Percentiles rank a stretch among this genome's conserved stretches.
phyloP scores from a whole-genome alignment of 176 grass and related monocot species.

The Sorghum bicolor region DNA sequence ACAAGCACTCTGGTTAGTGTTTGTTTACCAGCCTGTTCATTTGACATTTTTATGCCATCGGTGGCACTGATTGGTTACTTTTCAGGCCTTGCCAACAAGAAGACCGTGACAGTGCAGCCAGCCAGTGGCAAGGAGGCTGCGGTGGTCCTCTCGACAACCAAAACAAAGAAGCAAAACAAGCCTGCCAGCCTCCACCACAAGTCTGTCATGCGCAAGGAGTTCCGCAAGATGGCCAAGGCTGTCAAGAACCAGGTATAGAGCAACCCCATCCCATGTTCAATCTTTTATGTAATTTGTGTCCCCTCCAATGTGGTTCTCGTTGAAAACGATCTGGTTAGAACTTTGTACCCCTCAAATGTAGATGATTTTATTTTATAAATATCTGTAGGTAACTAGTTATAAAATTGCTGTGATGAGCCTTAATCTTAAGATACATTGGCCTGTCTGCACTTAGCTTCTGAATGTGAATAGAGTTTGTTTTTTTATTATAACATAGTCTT shows the following conservation, averaged over 20 bases:
- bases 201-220: slow-evolving; percentile 75
- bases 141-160: slow-evolving; percentile 58
- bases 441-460: not conserved
- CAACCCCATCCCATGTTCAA: not conserved
- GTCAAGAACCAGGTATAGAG: slow-evolving; percentile 75
- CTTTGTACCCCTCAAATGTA: not conserved
- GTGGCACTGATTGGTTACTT: too few relatives aligned
- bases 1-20: slow-evolving; percentile 75
- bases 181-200: slow-evolving; percentile 45
- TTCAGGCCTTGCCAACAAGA: slow-evolving; percentile 32
- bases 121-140: slow-evolving; percentile 44
- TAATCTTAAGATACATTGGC: slow-evolving; percentile 9
- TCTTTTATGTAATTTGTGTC: not conserved
- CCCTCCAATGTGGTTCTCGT: not conserved
- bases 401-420: slow-evolving; percentile 38
- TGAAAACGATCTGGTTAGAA: not conserved
- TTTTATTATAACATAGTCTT: not conserved
- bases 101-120: slow-evolving; percentile 56
- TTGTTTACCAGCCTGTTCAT: too few relatives aligned
- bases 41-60: too few relatives aligned
- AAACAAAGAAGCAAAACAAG: slow-evolving; percentile 77
- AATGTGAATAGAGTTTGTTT: not conserved
- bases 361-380: slow-evolving; percentile 1
- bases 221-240: slow-evolving; percentile 78
- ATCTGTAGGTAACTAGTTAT: not conserved